These are phyloP conservation scores for Bonnemaisonia californica DNA, from an alignment of 31 red algal species.

Conservation along the genomic window DNA sequence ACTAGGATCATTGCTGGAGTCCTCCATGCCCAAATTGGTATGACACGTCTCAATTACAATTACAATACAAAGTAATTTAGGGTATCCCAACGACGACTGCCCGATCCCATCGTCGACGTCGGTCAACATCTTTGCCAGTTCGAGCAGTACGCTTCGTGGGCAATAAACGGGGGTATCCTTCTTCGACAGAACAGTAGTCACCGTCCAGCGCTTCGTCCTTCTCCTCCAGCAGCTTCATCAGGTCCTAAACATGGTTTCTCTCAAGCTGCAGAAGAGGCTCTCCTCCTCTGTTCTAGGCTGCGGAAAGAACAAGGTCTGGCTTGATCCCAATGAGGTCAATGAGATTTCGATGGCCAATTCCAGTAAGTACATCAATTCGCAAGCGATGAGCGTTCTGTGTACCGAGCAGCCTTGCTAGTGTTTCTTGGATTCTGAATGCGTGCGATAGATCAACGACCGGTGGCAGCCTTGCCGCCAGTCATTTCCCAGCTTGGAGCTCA, in stretches of 20 bases:
- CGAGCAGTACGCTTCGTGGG: background rate
- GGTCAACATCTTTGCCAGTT: background rate
- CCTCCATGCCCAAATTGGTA: background rate
- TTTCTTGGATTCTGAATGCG: no score
- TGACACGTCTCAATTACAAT: background rate
- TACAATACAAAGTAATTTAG: background rate
- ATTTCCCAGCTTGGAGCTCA: no score
- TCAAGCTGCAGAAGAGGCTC: conserved; percentile 97
- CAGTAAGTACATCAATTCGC: conserved; percentile 62
- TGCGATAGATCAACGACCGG: no score
- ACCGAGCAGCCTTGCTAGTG: no score
- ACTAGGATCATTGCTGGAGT: background rate
- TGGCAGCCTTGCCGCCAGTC: no score
- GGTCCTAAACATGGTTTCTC: conserved; percentile 75
- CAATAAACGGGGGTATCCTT: background rate
- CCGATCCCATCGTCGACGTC: conserved; percentile 2
- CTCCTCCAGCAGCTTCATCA: background rate
- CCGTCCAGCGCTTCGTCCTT: background rate
- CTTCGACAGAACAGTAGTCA: background rate
- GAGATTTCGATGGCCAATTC: conserved; percentile 99
- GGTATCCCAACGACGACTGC: background rate
- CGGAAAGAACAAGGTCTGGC: conserved; percentile 98
- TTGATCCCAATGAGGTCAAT: conserved; percentile 96
- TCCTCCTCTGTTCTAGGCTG: conserved; percentile 91
- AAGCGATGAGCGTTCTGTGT: no score